A percentile compares a stretch with the other conserved stretches of the same genome.
These are phyloP conservation scores for Moelleriella libera DNA, from an alignment of 2,329 filamentous ascomycete genomes.

Conservation along the genomic window DNA sequence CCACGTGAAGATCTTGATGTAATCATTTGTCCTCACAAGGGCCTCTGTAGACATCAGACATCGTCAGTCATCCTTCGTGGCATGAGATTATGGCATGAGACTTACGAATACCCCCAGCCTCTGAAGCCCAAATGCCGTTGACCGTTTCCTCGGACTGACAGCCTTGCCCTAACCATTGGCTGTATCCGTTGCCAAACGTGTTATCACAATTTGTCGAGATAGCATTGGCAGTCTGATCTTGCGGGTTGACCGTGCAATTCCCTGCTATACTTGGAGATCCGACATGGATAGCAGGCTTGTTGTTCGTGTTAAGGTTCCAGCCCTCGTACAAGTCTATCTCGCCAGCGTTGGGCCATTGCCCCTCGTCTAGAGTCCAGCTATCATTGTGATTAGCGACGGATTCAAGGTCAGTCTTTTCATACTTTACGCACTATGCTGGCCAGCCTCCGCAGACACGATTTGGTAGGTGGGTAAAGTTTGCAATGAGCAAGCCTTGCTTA, in stretches of 20 bases:
- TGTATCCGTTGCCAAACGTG: not conserved
- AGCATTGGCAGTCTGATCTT: not conserved
- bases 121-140: conserved; percentile 1
- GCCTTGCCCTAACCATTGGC: not conserved
- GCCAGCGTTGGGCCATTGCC: conserved; percentile 41
- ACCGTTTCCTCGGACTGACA: not conserved
- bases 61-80: not conserved
- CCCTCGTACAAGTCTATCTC: conserved; percentile 55
- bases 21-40: conserved; percentile 19
- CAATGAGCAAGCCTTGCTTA: conserved; percentile 50
- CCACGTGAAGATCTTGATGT: conserved; percentile 24
- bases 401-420: too few relatives aligned
- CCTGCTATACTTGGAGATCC: not conserved
- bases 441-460: conserved; percentile 49
- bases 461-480: conserved; percentile 37
- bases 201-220: conserved; percentile 2
- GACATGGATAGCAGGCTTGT: conserved; percentile 40
- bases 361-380: conserved; percentile 28
- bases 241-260: not conserved
- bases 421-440: conserved; percentile 43
- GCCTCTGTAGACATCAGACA: conserved; percentile 12
- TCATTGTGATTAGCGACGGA: not conserved
- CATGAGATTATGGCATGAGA: not conserved
- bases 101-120: conserved; percentile 1
- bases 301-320: conserved; percentile 37